phyloP scores from a whole-genome alignment of 805 yeast species.

The Nakazawaea ambrosiae region DNA sequence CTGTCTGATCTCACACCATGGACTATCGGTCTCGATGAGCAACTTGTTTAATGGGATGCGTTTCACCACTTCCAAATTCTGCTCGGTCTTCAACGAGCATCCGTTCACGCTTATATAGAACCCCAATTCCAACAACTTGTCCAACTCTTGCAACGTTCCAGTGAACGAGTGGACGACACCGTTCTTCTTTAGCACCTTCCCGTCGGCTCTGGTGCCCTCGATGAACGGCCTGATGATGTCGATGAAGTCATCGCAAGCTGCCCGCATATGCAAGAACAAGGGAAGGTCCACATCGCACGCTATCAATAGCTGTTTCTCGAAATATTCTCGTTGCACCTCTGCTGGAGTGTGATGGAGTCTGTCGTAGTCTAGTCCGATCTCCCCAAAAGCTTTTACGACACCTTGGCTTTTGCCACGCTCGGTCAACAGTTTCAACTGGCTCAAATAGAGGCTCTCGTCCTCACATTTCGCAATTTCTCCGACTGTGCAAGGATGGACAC shows the following conservation, averaged over 20 bases:
- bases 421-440: constrained; percentile 42
- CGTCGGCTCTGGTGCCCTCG: constrained; percentile 28
- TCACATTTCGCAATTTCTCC: constrained; percentile 33
- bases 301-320: constrained; percentile 66
- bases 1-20: constrained; percentile 94
- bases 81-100: constrained; percentile 77
- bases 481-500: constrained; percentile 94
- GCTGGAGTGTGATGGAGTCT: constrained; percentile 69
- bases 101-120: constrained; percentile 85
- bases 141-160: constrained; percentile 63
- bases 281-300: constrained; percentile 59
- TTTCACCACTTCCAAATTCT: constrained; percentile 59
- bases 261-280: constrained; percentile 84
- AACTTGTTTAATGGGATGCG: constrained; percentile 64
- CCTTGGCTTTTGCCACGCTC: constrained; percentile 40
- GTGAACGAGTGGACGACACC: constrained; percentile 97
- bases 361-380: constrained; percentile 93
- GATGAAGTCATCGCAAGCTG: constrained; percentile 75
- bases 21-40: constrained; percentile 92
- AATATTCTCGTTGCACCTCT: constrained; percentile 60
- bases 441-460: constrained; percentile 34
- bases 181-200: constrained; percentile 27
- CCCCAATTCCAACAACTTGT: constrained; percentile 47
- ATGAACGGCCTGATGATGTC: constrained; percentile 57
- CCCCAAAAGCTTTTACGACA: constrained; percentile 80